Evolutionary conservation across 768 basidiomycete genomes (phyloP), one percentile per base, ranked within the genome.

Genomic region (Lactarius trivialis): DNA sequence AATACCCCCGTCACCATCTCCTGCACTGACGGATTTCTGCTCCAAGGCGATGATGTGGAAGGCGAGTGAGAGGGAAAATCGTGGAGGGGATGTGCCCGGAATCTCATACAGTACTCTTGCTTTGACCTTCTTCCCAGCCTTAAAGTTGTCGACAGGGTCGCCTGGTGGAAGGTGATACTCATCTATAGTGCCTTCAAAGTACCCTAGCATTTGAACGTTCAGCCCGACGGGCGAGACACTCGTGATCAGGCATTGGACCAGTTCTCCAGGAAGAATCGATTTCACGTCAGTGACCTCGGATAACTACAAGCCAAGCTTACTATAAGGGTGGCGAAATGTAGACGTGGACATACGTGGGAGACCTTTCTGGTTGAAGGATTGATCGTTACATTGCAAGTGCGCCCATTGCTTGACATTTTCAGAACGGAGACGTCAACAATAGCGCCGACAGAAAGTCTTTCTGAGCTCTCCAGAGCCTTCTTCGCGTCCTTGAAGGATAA

Each of bases 131-230:
- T 85, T 81, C 3, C 87, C 88, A 49, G 85, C 70, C 69, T 84
- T 86, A 71, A 80, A 82, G 12, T 73, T 69, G 56, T 79, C 77
- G 24, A 73, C 75, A 43, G 75, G 68, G 6, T 71, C 67, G 37
- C 78, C 77, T 14, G 76, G 75, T 24, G 72, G 79, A 15, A 96
- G 75, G 74, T 98, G 96, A 60, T 88, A 81, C 37, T 84, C 78
- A 70, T 97, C 94, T 28, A 90, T 79, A 0, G 93, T 96, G 34
- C 93, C 96, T 39, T 91, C 88, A 73, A 93, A 98, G 73, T 89
- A 95, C 0, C 93, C 94, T 28, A 95, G 80, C 19, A 98, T 78
- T 74, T 96, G 95, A 33, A 98, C 76, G 71, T 90, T 91, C 36
- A 98, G 75, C 19, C 97, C 97, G 28, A 75, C 79, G 17, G 86